phyloP scores from a whole-genome alignment of 305 asterid genomes.

The Plantago coronopus region DNA sequence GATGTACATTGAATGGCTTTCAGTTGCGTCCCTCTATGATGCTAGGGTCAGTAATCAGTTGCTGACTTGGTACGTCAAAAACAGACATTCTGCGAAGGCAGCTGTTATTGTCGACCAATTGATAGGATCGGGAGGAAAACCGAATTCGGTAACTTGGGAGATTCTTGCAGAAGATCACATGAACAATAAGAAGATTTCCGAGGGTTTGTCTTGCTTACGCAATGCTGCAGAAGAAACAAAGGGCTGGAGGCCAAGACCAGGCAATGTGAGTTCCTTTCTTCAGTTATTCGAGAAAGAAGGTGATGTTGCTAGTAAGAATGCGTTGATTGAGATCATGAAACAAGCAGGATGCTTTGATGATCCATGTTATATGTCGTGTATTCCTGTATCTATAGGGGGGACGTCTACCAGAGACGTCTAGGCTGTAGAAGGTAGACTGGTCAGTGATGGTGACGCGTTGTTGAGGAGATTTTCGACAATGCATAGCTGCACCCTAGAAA shows the following conservation, averaged over 20 bases:
- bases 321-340: conserved; percentile 44
- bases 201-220: conserved; percentile 71
- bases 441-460: conserved; percentile 33
- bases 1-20: conserved; percentile 73
- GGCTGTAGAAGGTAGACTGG: conserved; percentile 24
- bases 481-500: not conserved
- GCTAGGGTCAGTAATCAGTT: conserved; percentile 74
- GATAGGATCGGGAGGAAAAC: conserved; percentile 66
- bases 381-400: conserved; percentile 34
- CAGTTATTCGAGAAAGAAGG: conserved; percentile 47
- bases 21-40: conserved; percentile 51
- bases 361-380: conserved; percentile 39
- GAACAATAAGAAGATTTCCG: conserved; percentile 40
- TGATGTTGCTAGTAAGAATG: conserved; percentile 46
- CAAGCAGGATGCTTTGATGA: conserved; percentile 54
- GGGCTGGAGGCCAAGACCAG: conserved; percentile 74
- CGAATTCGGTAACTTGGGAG: conserved; percentile 79
- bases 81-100: conserved; percentile 51
- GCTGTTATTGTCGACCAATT: conserved; percentile 55
- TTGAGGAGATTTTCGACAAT: too few species aligned
- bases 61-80: conserved; percentile 53
- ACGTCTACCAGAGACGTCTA: conserved; percentile 14
- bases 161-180: conserved; percentile 70
- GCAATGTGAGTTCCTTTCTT: conserved; percentile 45
- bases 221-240: conserved; percentile 61